Conservation (phyloP, 2,329 filamentous ascomycete species). For the Paecilomyces formosus region DNA sequence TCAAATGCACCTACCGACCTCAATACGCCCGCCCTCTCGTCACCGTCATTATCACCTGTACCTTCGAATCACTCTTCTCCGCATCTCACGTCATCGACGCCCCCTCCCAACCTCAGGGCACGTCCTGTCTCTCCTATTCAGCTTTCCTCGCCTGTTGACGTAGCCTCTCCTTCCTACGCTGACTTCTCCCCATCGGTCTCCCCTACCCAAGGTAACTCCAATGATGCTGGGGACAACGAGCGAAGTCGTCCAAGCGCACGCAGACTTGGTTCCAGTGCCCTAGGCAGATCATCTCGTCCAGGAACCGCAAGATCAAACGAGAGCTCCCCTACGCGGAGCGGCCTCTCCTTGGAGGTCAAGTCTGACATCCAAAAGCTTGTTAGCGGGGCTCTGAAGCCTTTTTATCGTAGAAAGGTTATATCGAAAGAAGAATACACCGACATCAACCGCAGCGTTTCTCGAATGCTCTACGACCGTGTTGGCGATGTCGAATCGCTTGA, state of each 20-base stretch:
- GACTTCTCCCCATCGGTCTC: constrained; percentile 63
- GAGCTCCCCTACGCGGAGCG: constrained; percentile 58
- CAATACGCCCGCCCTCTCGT: constrained; percentile 31
- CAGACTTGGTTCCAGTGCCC: constrained; percentile 18
- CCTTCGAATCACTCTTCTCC: constrained; percentile 36
- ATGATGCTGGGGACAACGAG: constrained; percentile 5
- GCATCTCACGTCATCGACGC: constrained; percentile 28
- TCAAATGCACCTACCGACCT: constrained; percentile 33
- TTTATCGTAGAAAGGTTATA: constrained; percentile 71
- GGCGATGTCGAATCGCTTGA: constrained; percentile 53
- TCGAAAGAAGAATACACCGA: constrained; percentile 84
- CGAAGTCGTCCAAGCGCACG: constrained; percentile 8
- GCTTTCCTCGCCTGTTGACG: constrained; percentile 22
- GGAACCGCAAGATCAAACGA: constrained; percentile 45
- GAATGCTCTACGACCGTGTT: constrained; percentile 70
- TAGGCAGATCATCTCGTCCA: constrained; percentile 11
- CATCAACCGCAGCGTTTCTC: constrained; percentile 85
- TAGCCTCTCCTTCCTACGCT: constrained; percentile 50
- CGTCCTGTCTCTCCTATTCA: constrained; percentile 29
- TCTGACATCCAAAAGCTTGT: constrained; percentile 85
- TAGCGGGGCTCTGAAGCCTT: constrained; percentile 69
- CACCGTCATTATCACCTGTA: constrained; percentile 33
- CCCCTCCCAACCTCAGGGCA: constrained; percentile 26
- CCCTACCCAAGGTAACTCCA: constrained; percentile 25
- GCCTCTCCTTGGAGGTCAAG: constrained; percentile 74